Evolutionary conservation across 305 asterid species (phyloP), one percentile per base, ranked within the genome.

Genomic region (Solanum chacoense): DNA sequence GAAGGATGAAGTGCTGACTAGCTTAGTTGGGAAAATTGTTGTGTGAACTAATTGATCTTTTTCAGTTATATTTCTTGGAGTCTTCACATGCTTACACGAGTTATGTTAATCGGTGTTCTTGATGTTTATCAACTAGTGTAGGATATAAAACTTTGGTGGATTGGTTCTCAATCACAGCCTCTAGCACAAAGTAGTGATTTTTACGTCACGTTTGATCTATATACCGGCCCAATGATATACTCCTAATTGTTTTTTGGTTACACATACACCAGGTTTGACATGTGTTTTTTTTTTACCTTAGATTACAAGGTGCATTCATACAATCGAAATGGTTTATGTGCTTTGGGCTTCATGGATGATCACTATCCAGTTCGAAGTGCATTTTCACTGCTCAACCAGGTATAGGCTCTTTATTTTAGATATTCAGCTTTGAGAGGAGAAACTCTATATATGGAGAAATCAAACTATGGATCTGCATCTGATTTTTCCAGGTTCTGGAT

Each of bases 301-400:
- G 99, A 94, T 89, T 96, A 96, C 94, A 97, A 93, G 92, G 98
- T 97, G 74, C 99, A 96, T 88, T 92, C 98, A 1, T 94, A 95
- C 92, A 95, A 96, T 69, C 91, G 89, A 87, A 93, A 97, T 94
- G 99, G 98, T 84, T 89, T 97, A 73, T 93, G 96, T 87, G 96
- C 95, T 3, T 71, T 97, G 95, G 98, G 95, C 38, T 97, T 95
- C 90, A 97, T 94, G 99, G 99, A 96, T 89, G 97, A 95, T 89
- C 94, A 94, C 91, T 97, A 97, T 84, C 99, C 98, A 6, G 98
- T 96, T 84, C 94, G 99, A 75, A 97, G 99, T 91, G 96, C 99
- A 38, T 96, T 97, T 93, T 97, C 99, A 38, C 89, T 96, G 90
- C 95, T 97, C 84, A 96, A 94, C 92, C 93, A 97, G 98, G 99